Base-by-base conservation (phyloP, 2,329 filamentous ascomycete species). In the Macrophomina pseudophaseolina region DNA sequence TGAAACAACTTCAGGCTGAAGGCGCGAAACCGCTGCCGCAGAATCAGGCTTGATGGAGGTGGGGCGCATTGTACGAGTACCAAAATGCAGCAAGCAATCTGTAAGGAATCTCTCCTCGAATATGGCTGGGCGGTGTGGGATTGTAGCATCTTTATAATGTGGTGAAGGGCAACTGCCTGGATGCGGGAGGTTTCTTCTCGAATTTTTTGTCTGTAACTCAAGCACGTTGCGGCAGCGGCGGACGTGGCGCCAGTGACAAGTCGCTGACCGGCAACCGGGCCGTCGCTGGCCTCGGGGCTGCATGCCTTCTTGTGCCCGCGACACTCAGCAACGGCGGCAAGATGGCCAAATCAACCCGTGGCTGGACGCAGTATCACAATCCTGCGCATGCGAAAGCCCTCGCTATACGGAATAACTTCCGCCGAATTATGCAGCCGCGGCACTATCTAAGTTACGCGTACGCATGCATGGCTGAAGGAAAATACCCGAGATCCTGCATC, bases 1-100 rank as follows among this genome's bases (percentile, higher is more conserved):
- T 97, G 70, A 90, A 91, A 73, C 87, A 88, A 75, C 86, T 97
- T 72, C 73, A 76, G 74, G 75, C 76, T 85, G 90, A 94, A 77
- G 91, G 91, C 69, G 92, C 91, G 12, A 83, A 85, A 70, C 84
- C 86, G 78, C 84, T 92, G 76, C 73, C 56, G 38, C 58, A 62
- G 46, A 51, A 18, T 18, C 58, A 62, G 46, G 46, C 33, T 14
- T 53, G 48, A 64, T 33, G 60, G 58, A 11, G 30, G 58, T 62
- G 58, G 58, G 58, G 58, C 58, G 58, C 44, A 63, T 52, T 64
- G 60, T 64, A 64, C 60, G 60, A 64, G 35, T 53, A 64, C 60
- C 23, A 32, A 48, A 53, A 35, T 52, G 49, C 49, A 52, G 60
- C 60, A 64, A 38, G 56, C 56, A 60, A 60, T 62, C 44, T 49